These are phyloP conservation scores for Madurella mycetomatis DNA, from an alignment of 2,329 filamentous ascomycete genomes.

Conservation along the genomic window DNA sequence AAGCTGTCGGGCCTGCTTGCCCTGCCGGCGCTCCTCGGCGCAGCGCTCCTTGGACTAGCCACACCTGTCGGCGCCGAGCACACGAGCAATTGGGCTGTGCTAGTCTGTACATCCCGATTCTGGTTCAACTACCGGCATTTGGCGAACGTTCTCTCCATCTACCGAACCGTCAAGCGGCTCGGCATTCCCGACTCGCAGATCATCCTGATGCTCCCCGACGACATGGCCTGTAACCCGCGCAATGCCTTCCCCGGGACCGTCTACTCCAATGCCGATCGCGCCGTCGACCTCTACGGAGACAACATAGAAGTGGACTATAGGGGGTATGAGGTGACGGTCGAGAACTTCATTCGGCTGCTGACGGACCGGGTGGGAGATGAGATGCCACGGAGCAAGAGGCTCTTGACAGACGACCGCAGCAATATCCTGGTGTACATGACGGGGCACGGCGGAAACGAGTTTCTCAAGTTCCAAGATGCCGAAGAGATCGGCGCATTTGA, in stretches of 20 bases:
- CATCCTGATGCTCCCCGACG: slow-evolving; percentile 99
- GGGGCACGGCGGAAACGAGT: slow-evolving; percentile 94
- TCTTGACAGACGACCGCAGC: slow-evolving; percentile 90
- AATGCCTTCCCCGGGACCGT: slow-evolving; percentile 97
- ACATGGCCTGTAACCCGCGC: slow-evolving; percentile 98
- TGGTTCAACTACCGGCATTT: slow-evolving; percentile 99
- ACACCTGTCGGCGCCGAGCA: slow-evolving; percentile 61
- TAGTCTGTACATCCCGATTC: slow-evolving; percentile 97
- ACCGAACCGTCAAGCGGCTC: slow-evolving; percentile 94
- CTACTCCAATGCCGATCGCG: slow-evolving; percentile 95
- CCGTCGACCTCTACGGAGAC: slow-evolving; percentile 93
- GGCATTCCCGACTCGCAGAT: slow-evolving; percentile 98
- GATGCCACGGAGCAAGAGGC: slow-evolving; percentile 88
- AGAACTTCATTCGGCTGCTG: slow-evolving; percentile 94
- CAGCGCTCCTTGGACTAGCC: slow-evolving; percentile 42
- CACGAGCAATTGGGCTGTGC: slow-evolving; percentile 97
- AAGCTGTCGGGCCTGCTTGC: slow-evolving; percentile 43
- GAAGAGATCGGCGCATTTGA: slow-evolving; percentile 97
- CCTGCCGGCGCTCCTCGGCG: slow-evolving; percentile 45
- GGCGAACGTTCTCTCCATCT: slow-evolving; percentile 94
- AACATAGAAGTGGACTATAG: slow-evolving; percentile 99
- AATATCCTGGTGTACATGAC: slow-evolving; percentile 99
- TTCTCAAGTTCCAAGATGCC: slow-evolving; percentile 95
- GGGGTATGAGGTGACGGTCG: slow-evolving; percentile 96
- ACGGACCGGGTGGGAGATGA: slow-evolving; percentile 93